Percentiles rank a stretch among this genome's conserved stretches.
Conservation (phyloP, 345 rosid genomes). For the Lenwebbia sp. region DNA sequence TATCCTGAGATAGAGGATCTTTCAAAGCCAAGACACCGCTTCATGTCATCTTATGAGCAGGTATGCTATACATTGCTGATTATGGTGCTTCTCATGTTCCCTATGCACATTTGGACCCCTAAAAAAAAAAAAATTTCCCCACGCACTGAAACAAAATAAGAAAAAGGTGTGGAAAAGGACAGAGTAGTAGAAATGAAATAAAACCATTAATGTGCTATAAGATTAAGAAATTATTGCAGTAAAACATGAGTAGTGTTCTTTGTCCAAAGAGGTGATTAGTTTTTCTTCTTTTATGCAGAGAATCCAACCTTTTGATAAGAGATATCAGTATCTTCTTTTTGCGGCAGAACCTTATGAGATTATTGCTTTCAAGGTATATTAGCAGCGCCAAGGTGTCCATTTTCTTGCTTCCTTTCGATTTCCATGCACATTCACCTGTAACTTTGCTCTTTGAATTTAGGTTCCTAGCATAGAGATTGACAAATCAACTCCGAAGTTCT, state of each 20-base stretch:
- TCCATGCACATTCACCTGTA: neutral
- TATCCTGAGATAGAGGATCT: conserved; percentile 97
- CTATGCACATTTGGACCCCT: neutral
- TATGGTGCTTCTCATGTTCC: neutral
- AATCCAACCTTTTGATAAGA: conserved; percentile 77
- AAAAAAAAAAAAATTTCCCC: no score
- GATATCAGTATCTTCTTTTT: conserved; percentile 82
- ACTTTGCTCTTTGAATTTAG: conserved; percentile 14
- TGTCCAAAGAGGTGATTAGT: neutral
- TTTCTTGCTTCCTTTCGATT: neutral
- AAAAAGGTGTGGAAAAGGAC: neutral
- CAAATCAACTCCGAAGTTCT: conserved; percentile 94
- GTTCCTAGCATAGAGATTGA: conserved; percentile 99
- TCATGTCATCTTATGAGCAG: conserved; percentile 98
- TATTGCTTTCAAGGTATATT: conserved; percentile 79
- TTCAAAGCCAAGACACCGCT: conserved; percentile 77
- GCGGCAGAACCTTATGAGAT: conserved; percentile 98
- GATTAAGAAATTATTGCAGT: neutral
- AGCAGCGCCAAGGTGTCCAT: neutral
- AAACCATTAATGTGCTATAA: neutral
- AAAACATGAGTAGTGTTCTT: neutral
- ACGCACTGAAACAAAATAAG: neutral
- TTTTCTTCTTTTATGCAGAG: conserved; percentile 36
- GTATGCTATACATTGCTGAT: conserved; percentile 14
- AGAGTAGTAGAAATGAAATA: neutral